A percentile compares a stretch with the other conserved stretches of the same genome.
Conservation (phyloP, 805 yeast genomes). For the Candida tibetensis region DNA sequence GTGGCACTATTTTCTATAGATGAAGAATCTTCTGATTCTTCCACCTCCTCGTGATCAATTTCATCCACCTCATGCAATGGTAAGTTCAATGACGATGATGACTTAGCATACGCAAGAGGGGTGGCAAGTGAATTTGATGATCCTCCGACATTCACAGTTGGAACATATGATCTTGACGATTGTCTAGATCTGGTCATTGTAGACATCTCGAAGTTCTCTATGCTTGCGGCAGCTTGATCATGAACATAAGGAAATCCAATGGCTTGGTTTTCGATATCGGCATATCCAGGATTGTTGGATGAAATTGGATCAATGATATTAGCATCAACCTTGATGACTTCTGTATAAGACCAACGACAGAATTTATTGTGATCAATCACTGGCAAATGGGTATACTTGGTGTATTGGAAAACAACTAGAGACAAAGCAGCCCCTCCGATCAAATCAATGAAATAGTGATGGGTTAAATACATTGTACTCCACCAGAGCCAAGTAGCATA, state of each 20-base stretch:
- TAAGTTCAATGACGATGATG: slow-evolving; percentile 6
- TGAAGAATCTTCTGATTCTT: slow-evolving; percentile 14
- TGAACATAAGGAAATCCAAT: slow-evolving; percentile 8
- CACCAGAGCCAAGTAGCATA: slow-evolving; percentile 97
- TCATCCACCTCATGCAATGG: slow-evolving; percentile 1
- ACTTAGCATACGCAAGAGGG: slow-evolving; percentile 16
- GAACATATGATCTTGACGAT: slow-evolving; percentile 19
- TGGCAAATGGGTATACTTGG: slow-evolving; percentile 70
- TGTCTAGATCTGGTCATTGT: slow-evolving; percentile 28
- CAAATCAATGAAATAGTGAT: slow-evolving; percentile 91
- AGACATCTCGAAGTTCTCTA: slow-evolving; percentile 22
- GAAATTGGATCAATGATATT: slow-evolving; percentile 32
- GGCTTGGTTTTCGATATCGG: slow-evolving; percentile 7
- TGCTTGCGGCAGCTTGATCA: slow-evolving; percentile 6
- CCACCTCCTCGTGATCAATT: not conserved
- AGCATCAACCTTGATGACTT: slow-evolving; percentile 25
- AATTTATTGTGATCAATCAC: slow-evolving; percentile 47
- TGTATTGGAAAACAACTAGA: slow-evolving; percentile 62
- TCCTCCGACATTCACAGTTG: slow-evolving; percentile 3
- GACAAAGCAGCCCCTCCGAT: slow-evolving; percentile 92
- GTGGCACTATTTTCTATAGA: slow-evolving; percentile 36
- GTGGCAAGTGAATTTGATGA: slow-evolving; percentile 5
- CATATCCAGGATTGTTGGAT: not conserved
- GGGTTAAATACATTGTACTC: slow-evolving; percentile 96
- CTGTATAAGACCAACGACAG: slow-evolving; percentile 68